phyloP scores from a whole-genome alignment of 78 protist genomes.

The Speleostelium caveatum region DNA sequence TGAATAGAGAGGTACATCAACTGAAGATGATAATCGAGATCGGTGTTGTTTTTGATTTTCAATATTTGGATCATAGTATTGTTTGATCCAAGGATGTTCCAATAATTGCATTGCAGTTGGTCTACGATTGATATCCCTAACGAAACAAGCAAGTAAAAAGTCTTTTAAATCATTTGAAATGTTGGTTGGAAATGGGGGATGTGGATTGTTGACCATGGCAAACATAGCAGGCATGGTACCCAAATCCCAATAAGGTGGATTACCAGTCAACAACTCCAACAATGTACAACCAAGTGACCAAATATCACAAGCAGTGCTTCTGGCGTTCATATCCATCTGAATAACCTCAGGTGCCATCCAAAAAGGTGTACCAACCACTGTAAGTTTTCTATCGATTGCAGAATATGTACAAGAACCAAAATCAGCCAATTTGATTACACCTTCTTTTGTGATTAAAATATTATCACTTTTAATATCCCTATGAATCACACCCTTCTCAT shows the following conservation, averaged over 20 bases:
- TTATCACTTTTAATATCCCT: slow-evolving; percentile 89
- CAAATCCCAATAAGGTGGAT: slow-evolving; percentile 94
- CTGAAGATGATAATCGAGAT: not conserved
- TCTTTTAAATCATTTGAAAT: slow-evolving; percentile 59
- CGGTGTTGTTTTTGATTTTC: not conserved
- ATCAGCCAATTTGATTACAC: slow-evolving; percentile 92
- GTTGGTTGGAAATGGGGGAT: slow-evolving; percentile 61
- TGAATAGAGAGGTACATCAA: not conserved
- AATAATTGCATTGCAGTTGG: slow-evolving; percentile 69
- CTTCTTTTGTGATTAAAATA: slow-evolving; percentile 79
- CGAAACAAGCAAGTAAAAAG: slow-evolving; percentile 59
- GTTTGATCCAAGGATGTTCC: slow-evolving; percentile 77
- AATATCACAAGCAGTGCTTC: slow-evolving; percentile 82
- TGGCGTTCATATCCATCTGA: slow-evolving; percentile 83
- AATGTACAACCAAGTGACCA: slow-evolving; percentile 90
- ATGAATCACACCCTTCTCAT: slow-evolving; percentile 90
- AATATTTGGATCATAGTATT: not conserved
- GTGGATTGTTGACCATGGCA: slow-evolving; percentile 91
- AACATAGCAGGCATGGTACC: slow-evolving; percentile 97
- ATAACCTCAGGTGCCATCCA: slow-evolving; percentile 98
- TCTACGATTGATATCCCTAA: slow-evolving; percentile 51
- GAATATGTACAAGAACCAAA: slow-evolving; percentile 91
- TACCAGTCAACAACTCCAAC: slow-evolving; percentile 85
- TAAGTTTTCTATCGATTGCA: slow-evolving; percentile 64
- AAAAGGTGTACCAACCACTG: slow-evolving; percentile 77